A percentile compares a stretch with the other conserved stretches of the same genome.
phyloP scores from a whole-genome alignment of 2,329 filamentous ascomycete species.

The Cryphonectria parasitica region DNA sequence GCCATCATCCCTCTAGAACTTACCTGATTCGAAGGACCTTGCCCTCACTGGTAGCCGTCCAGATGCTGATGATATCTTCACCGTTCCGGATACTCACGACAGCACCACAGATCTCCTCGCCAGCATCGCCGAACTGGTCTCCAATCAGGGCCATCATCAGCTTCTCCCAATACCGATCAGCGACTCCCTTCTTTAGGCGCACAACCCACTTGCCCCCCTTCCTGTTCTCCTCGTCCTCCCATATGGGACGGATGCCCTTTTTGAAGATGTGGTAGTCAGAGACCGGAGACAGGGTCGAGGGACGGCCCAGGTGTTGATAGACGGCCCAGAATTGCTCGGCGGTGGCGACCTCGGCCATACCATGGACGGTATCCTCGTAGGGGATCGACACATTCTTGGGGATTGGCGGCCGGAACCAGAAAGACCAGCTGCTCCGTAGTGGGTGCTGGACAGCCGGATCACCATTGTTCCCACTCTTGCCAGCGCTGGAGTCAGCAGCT shows the following conservation, averaged over 20 bases:
- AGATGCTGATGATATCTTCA: conserved; percentile 96
- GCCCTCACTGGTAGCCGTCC: conserved; percentile 91
- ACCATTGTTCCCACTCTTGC: conserved; percentile 32
- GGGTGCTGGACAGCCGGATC: conserved; percentile 49
- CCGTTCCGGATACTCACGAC: conserved; percentile 93
- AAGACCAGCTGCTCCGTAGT: conserved; percentile 87
- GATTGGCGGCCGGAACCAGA: conserved; percentile 96
- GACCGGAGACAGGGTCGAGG: conserved; percentile 84
- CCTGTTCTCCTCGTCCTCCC: conserved; percentile 98
- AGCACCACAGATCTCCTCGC: conserved; percentile 92
- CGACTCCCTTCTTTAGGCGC: conserved; percentile 93
- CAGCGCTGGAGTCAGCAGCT: conserved; percentile 45
- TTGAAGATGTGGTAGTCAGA: conserved; percentile 99
- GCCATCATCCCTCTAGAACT: conserved; percentile 37
- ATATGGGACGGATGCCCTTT: conserved; percentile 93
- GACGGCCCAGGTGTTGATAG: conserved; percentile 86
- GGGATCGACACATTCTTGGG: conserved; percentile 91
- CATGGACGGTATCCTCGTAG: conserved; percentile 94
- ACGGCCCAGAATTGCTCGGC: conserved; percentile 91
- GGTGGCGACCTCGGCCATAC: conserved; percentile 79
- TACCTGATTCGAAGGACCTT: conserved; percentile 96
- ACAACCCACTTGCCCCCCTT: conserved; percentile 97
- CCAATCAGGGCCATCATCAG: conserved; percentile 87
- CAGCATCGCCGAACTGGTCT: conserved; percentile 90
- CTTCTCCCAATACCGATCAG: conserved; percentile 97